phyloP scores from a whole-genome alignment of 176 grass and related monocot genomes.

The Coix lacrymajobi region DNA sequence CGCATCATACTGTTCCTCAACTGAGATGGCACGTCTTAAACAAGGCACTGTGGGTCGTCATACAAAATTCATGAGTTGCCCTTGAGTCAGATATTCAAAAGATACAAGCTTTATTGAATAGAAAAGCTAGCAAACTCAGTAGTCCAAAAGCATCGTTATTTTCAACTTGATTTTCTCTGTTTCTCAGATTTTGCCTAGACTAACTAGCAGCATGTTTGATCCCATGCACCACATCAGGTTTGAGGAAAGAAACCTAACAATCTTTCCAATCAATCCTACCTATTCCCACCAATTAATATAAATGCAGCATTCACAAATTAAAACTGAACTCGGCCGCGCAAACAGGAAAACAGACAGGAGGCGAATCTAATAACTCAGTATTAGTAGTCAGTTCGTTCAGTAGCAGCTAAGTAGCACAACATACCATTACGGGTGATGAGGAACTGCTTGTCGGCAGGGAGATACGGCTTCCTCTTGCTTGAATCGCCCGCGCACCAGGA shows the following conservation, averaged over 20 bases:
- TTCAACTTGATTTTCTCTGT: background rate
- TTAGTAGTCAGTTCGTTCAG: background rate
- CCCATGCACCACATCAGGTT: background rate
- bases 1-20: constrained; percentile 85
- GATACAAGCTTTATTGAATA: background rate
- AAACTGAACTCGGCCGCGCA: background rate
- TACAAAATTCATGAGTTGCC: background rate
- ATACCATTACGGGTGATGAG: constrained; percentile 91
- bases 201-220: background rate
- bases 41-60: constrained; percentile 57
- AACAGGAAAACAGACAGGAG: background rate
- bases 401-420: too few relatives aligned
- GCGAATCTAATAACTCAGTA: background rate
- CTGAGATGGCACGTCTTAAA: constrained; percentile 57
- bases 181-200: background rate
- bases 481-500: constrained; percentile 90
- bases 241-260: background rate
- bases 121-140: background rate
- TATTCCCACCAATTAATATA: background rate
- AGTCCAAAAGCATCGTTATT: background rate
- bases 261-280: background rate
- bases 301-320: background rate
- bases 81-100: background rate
- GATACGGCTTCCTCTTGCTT: constrained; percentile 67
- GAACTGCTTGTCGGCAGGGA: constrained; percentile 79